Base-by-base conservation (phyloP, 345 rosid species). In the Cardamine chenopodiifolia region DNA sequence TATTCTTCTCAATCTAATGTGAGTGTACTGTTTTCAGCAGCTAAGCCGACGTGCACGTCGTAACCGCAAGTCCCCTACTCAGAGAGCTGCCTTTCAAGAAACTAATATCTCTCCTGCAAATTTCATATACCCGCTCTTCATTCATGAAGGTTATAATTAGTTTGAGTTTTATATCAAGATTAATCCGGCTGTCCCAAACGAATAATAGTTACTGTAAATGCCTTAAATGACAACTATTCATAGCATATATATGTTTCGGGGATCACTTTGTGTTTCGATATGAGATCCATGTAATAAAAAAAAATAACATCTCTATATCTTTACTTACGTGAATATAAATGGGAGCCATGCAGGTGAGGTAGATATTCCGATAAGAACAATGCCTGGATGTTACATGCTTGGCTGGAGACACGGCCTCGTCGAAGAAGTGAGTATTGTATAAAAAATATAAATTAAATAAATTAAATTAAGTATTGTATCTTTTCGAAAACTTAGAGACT, bases 391-490 rank as follows among this genome's bases (percentile, higher is more conserved):
- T 72, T 90, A 87, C 59, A 90, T 89, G 83, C 93, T 94, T 79
- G 97, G 98, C 23, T 94, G 97, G 98, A 85, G 96, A 80, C 89
- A 85, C 67, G 97, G 98, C 19, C 96, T 91, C 39, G 62, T 94
- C 8, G 83, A 90, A 80, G 96, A 91, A 89, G 97, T 94, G 56
- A 75, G 74, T 68, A 5, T 40, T 49, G 42, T 22, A 23, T 23
- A 23, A n/a, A n/a, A n/a, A n/a, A n/a, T n/a, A n/a, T n/a, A n/a
- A n/a, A n/a, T n/a, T n/a, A n/a, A n/a, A n/a, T n/a, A n/a, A n/a
- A n/a, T n/a, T n/a, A n/a, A n/a, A n/a, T n/a, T n/a, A n/a, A n/a
- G n/a, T n/a, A n/a, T n/a, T n/a, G n/a, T 23, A 20, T 47, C 59
- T 29, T 64, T n/a, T n/a, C 17, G 1, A 13, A 62, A 28, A 19